Conservation (phyloP, 768 basidiomycete species). For the Pleurotus tuber-regium region DNA sequence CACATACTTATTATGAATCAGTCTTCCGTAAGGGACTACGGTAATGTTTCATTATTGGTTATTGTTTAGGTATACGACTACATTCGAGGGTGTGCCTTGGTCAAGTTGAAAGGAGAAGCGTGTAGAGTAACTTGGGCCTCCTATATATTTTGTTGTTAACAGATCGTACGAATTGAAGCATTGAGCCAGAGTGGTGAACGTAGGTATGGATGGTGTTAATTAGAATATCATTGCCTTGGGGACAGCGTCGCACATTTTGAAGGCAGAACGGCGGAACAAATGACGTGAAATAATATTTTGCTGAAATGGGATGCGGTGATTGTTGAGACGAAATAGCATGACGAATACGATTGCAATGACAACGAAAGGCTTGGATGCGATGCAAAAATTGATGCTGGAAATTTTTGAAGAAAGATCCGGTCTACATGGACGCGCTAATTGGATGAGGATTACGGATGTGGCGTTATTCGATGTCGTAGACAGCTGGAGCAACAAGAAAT, state of each 20-base stretch:
- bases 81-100: background rate
- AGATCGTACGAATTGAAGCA: background rate
- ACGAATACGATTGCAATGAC: background rate
- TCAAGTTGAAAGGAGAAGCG: background rate
- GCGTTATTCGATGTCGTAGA: conserved; percentile 10
- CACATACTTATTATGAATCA: too few relatives aligned
- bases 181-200: background rate
- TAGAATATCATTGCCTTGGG: conserved; percentile 8
- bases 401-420: conserved; percentile 13
- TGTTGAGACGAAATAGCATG: conserved; percentile 3
- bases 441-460: conserved; percentile 18
- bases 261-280: background rate
- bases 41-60: conserved; percentile 1
- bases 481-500: background rate
- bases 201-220: conserved; percentile 4
- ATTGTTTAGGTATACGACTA: background rate
- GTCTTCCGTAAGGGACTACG: too few relatives aligned
- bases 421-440: conserved; percentile 14
- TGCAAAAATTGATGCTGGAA: conserved; percentile 3
- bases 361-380: background rate
- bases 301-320: conserved; percentile 5
- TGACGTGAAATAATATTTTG: conserved; percentile 1
- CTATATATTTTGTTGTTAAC: background rate
- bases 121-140: background rate
- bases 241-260: background rate